Evolutionary conservation across 2,329 filamentous ascomycete genomes (phyloP), one percentile per base, ranked within the genome.

Genomic region (Penicillium oxalicum): DNA sequence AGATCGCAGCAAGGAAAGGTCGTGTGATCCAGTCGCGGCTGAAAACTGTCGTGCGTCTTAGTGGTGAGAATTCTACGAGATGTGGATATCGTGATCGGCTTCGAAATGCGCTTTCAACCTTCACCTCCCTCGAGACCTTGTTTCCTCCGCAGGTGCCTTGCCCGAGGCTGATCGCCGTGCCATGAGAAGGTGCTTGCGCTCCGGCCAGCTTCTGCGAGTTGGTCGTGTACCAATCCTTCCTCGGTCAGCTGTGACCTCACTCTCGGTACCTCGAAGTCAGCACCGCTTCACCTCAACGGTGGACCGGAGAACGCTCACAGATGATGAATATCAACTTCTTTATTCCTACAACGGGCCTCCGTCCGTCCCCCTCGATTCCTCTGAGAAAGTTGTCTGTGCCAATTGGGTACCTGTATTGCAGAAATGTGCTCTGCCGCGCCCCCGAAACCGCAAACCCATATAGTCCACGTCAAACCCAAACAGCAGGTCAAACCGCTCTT

Each of bases 141-240:
- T 62, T 61, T 55, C 50, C 51, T 55, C 60, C 57, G 54, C 58
- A 54, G 52, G 44, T 55, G 56, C 55, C 60, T 48, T 58, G 52
- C 44, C 50, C 50, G 54, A 56, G 44, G 48, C 55, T 58, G 54
- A 52, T 55, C 48, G 53, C 61, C 64, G 66, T 69, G 69, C 70
- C 70, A 73, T 73, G 70, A 68, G 64, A 65, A 62, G 60, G 62
- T 70, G 64, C 61, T 61, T 69, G 51, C 54, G 61, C 56, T 54
- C 63, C 63, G 60, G 64, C 59, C 64, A 61, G 61, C 61, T 64
- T 58, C 60, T 61, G 54, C 60, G 59, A 62, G 58, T 63, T 57
- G 60, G 64, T 58, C 61, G 61, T 58, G 59, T 59, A 56, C 46
- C 50, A 52, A 32, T 25, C 47, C 49, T 49, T 52, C 52, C 54